Evolutionary conservation across 805 yeast genomes (phyloP), one percentile per base, ranked within the genome.

Genomic region (Nakazawaea pomicola): DNA sequence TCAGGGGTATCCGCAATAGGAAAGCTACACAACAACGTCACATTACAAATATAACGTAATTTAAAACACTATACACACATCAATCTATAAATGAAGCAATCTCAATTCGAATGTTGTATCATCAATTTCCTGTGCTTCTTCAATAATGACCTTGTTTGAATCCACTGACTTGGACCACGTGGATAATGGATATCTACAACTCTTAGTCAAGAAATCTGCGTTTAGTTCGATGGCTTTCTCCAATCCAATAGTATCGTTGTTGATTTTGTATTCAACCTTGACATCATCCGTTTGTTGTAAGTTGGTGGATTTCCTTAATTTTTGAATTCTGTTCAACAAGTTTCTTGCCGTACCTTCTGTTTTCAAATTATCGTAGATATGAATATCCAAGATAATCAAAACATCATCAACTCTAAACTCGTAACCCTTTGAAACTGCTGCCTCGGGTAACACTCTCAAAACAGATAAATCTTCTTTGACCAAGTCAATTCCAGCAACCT

Each of bases 331-430:
- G 77, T 93, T 93, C 57, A 93, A 78, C 58, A 93, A 74, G 65
- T 93, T 98, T 72, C 99, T 87, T 6, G 96, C 96, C 54, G 86
- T 72, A 62, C 98, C 98, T 70, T 93, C 98, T 36, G 86, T 80
- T 67, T 83, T 82, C 62, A 91, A 74, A 53, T 90, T 96, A 31
- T 88, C 87, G 59, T 93, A 83, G 41, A 89, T 67, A 52, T 83
- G 86, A 50, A 87, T 83, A 57, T 93, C 99, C 62, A 93, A 71
- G 49, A 93, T 83, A 58, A 91, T 74, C 61, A 93, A 78, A 27
- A 91, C 95, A 56, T 89, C 96, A 53, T 85, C 93, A 39, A 95
- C 74, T 73, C 95, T 83, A 30, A 83, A 77, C 60, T 89, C 97
- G 53, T 80, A 84, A 35, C 96, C 97, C 25, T 71, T 72, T 29